Conservation (phyloP, 352 stramenopile genomes). For the Phytophthora palmivora region DNA sequence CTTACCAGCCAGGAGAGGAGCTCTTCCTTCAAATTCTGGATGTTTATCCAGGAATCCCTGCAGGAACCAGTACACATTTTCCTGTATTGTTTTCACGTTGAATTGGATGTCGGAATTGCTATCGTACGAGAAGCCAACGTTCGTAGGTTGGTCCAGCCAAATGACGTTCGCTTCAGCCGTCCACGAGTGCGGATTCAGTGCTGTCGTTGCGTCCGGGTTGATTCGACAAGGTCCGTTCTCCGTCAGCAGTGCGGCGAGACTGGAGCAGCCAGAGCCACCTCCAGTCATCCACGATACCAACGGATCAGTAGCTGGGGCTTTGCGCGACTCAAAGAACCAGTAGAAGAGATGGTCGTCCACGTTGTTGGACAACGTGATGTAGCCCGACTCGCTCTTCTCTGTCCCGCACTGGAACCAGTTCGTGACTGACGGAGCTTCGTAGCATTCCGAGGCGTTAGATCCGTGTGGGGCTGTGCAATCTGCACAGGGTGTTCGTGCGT, state of each 20-base stretch:
- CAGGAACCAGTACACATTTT: slow-evolving; percentile 66
- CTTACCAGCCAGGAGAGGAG: slow-evolving; percentile 62
- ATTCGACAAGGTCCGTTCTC: slow-evolving; percentile 69
- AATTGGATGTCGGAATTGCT: slow-evolving; percentile 25
- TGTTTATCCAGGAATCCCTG: slow-evolving; percentile 61
- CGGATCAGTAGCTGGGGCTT: slow-evolving; percentile 54
- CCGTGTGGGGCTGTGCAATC: slow-evolving; percentile 3
- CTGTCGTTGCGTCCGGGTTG: slow-evolving; percentile 40
- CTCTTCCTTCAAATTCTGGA: slow-evolving; percentile 51
- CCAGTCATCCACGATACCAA: slow-evolving; percentile 77
- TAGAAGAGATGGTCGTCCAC: slow-evolving; percentile 63
- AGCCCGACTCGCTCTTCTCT: slow-evolving; percentile 51
- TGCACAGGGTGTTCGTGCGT: slow-evolving; percentile 12
- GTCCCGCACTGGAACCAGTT: slow-evolving; percentile 35
- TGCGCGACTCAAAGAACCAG: slow-evolving; percentile 69
- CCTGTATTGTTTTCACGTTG: slow-evolving; percentile 39
- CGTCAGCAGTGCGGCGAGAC: slow-evolving; percentile 43
- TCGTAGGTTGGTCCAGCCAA: slow-evolving; percentile 63
- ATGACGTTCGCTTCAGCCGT: slow-evolving; percentile 62
- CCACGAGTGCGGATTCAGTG: slow-evolving; percentile 59
- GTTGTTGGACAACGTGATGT: slow-evolving; percentile 46
- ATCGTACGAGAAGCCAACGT: slow-evolving; percentile 58
- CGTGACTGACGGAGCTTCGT: slow-evolving; percentile 3
- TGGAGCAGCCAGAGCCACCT: slow-evolving; percentile 47
- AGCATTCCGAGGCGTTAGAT: slow-evolving; percentile 8